These are phyloP conservation scores for Pseudozyma sp. DNA, from an alignment of 1,284 basidiomycete species.

Conservation along the genomic window DNA sequence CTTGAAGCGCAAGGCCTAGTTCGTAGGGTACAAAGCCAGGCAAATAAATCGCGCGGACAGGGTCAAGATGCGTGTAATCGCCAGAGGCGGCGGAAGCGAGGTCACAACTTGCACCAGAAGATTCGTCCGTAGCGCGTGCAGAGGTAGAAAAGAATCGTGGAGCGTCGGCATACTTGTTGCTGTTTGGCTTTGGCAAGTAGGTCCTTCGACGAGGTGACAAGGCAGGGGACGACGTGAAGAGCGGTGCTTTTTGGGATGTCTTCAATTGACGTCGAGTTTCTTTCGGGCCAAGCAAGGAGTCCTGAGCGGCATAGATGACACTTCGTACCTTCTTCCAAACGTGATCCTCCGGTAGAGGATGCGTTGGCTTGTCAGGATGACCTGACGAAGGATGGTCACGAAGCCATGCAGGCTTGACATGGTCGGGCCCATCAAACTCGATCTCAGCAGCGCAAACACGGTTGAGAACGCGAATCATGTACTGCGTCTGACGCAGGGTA, in stretches of 20 bases:
- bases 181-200: not conserved
- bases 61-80: conserved; percentile 28
- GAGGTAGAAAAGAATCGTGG: conserved; percentile 21
- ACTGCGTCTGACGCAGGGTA: conserved; percentile 39
- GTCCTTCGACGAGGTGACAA: conserved; percentile 18
- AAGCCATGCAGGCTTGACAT: conserved; percentile 8
- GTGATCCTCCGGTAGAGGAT: not conserved
- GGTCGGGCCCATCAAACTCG: not conserved
- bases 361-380: not conserved
- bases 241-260: not conserved
- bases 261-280: not conserved
- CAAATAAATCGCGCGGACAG: conserved; percentile 47
- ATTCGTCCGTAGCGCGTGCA: not conserved
- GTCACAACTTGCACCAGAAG: conserved; percentile 11
- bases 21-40: conserved; percentile 64
- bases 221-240: not conserved
- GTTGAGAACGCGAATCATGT: conserved; percentile 34
- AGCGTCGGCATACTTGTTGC: not conserved
- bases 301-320: conserved; percentile 12
- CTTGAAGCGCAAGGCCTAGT: conserved; percentile 62
- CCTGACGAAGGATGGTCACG: not conserved
- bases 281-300: conserved; percentile 14
- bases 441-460: conserved; percentile 33
- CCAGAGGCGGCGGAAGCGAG: conserved; percentile 20
- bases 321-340: not conserved